Evolutionary conservation across 345 rosid species (phyloP).

Genomic region (Populus alba): DNA sequence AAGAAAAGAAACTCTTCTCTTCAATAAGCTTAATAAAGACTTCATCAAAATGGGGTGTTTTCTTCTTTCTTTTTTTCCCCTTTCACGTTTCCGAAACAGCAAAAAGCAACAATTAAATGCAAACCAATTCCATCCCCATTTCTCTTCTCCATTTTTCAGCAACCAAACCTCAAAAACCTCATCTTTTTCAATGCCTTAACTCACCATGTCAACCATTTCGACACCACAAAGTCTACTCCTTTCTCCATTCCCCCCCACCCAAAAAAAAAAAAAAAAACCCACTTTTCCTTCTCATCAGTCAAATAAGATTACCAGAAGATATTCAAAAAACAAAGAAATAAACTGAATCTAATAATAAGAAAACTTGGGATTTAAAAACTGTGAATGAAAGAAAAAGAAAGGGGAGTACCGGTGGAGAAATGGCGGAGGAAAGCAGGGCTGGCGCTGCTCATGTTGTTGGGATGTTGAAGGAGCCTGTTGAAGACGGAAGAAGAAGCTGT

Average conservation of each 20-base stretch:
- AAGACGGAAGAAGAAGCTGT: constrained; percentile 12
- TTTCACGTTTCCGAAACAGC: too few relatives aligned
- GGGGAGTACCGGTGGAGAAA: constrained; percentile 22
- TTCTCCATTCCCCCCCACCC: neutral
- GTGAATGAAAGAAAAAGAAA: neutral
- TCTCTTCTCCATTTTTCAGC: neutral
- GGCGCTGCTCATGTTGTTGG: neutral
- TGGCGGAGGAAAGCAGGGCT: neutral
- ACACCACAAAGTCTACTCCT: neutral
- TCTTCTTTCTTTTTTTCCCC: too few relatives aligned
- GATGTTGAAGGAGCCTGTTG: constrained; percentile 11
- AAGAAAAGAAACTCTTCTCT: neutral
- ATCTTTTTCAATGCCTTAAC: neutral
- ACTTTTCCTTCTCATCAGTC: neutral
- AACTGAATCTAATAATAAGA: neutral
- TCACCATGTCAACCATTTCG: neutral
- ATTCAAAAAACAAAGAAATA: neutral
- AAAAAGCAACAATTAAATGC: neutral
- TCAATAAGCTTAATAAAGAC: neutral
- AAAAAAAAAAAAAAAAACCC: neutral
- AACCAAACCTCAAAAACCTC: neutral
- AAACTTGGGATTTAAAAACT: neutral
- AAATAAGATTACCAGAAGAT: neutral
- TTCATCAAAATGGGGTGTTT: too few relatives aligned
- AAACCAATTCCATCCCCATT: neutral